Evolutionary conservation across 129 eudicot genomes (phyloP).

Genomic region (Chrysanthemum lavandulifolium): DNA sequence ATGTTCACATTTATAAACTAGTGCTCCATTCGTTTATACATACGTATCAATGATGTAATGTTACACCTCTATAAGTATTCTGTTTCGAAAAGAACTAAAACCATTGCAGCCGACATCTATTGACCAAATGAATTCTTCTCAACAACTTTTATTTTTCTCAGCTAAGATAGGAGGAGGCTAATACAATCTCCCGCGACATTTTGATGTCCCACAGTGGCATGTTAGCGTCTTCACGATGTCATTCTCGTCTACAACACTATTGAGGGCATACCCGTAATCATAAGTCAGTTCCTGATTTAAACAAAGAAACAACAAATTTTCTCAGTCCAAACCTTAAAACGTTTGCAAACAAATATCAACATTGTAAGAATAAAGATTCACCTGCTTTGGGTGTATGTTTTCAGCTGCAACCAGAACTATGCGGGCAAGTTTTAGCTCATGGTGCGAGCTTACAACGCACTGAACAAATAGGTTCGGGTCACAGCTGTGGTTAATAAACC

Average conservation of each 20-base stretch:
- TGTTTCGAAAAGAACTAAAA: neutral
- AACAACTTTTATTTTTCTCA: no score
- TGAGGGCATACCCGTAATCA: constrained; percentile 76
- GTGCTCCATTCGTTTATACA: neutral
- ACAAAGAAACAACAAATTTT: constrained; percentile 3
- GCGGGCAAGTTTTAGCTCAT: constrained; percentile 36
- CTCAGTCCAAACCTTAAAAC: neutral
- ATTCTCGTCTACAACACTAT: constrained; percentile 69
- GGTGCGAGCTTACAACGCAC: constrained; percentile 36
- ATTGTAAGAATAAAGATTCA: neutral
- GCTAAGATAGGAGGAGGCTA: constrained; percentile 11
- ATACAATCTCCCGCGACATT: constrained; percentile 65
- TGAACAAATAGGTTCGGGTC: constrained; percentile 47
- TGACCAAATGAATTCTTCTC: no score
- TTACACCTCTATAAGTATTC: no score
- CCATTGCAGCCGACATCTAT: neutral
- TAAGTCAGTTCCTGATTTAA: constrained; percentile 68
- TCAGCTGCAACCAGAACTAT: constrained; percentile 36
- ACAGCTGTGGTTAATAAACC: constrained; percentile 49
- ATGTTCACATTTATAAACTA: constrained; percentile 1
- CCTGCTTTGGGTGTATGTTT: constrained; percentile 36
- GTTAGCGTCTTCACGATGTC: constrained; percentile 48
- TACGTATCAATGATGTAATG: constrained; percentile 22
- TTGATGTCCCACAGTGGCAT: constrained; percentile 79
- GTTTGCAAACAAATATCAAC: neutral